Conservation (phyloP, 2,329 filamentous ascomycete species). For the Colletotrichum caudatum region DNA sequence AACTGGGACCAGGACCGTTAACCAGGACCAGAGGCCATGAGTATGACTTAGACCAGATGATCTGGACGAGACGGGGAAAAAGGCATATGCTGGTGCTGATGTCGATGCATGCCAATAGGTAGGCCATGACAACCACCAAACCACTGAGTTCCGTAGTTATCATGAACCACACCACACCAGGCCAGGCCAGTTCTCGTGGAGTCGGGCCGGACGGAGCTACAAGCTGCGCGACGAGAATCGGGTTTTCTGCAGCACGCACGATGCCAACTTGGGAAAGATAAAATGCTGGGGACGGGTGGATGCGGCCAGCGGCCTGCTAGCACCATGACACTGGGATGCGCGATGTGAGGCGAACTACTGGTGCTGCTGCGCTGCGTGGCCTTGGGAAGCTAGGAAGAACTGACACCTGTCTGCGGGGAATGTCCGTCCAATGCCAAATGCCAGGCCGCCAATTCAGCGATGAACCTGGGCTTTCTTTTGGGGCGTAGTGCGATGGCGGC, state of each 20-base stretch:
- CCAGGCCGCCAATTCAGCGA: conserved; percentile 4
- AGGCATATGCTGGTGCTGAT: conserved; percentile 3
- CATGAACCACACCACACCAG: not conserved
- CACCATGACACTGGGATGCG: not conserved
- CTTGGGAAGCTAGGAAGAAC: not conserved
- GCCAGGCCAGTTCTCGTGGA: not conserved
- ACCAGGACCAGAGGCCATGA: not conserved
- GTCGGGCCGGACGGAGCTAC: conserved; percentile 28
- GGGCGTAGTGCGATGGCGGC: not conserved
- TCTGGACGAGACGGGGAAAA: not conserved
- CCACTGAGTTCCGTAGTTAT: not conserved
- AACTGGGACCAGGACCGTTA: not conserved
- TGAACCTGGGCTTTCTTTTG: not conserved
- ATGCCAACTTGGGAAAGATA: not conserved
- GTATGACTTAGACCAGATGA: not conserved
- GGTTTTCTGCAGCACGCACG: conserved; percentile 15
- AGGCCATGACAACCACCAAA: not conserved
- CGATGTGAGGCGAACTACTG: conserved; percentile 25
- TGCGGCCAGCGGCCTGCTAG: conserved; percentile 9
- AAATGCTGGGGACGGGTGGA: not conserved
- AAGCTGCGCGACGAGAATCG: conserved; percentile 34
- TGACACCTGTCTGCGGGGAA: conserved; percentile 6
- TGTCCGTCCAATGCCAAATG: not conserved
- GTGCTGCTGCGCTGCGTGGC: conserved; percentile 18
- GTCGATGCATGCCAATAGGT: conserved; percentile 11